Percentiles rank a stretch among this genome's conserved stretches.
Conservation (phyloP, 1,139 yeast genomes). For the Magnusiomyces fungicola region DNA sequence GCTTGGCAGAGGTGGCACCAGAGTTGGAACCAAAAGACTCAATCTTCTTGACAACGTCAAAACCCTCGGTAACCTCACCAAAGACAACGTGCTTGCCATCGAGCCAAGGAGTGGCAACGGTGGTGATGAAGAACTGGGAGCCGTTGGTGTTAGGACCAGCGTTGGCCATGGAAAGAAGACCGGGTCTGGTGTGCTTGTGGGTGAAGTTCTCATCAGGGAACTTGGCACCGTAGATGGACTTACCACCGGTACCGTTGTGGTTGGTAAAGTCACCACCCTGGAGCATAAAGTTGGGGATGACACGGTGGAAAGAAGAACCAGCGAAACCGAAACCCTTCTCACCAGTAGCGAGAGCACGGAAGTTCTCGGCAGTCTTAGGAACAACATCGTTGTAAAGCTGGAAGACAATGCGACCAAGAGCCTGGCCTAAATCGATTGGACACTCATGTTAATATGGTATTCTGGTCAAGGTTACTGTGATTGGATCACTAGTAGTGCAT, state of each 20-base stretch:
- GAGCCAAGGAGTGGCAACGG: constrained; percentile 93
- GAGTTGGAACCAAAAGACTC: constrained; percentile 78
- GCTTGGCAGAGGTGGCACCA: constrained; percentile 75
- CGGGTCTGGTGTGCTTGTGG: constrained; percentile 83
- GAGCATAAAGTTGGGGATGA: constrained; percentile 95
- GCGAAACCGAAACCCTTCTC: constrained; percentile 96
- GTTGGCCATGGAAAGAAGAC: constrained; percentile 97
- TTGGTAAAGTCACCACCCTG: constrained; percentile 80
- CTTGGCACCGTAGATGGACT: constrained; percentile 94
- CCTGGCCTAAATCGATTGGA: constrained; percentile 30
- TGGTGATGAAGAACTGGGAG: constrained; percentile 97
- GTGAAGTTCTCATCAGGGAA: constrained; percentile 93
- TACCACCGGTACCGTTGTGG: constrained; percentile 87
- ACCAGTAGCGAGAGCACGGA: constrained; percentile 95
- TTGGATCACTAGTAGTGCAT: no score
- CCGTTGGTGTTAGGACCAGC: constrained; percentile 99
- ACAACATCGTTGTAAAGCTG: constrained; percentile 86
- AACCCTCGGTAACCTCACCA: constrained; percentile 92
- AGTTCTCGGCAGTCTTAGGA: constrained; percentile 98
- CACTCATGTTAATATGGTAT: no score
- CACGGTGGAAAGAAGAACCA: constrained; percentile 94
- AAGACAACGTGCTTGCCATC: constrained; percentile 99
- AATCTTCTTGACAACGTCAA: constrained; percentile 84
- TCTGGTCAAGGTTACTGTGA: no score
- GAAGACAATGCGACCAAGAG: constrained; percentile 71